These are phyloP conservation scores for Umbilicus rupestris DNA, from an alignment of 164 flowering plant species.

Conservation along the genomic window DNA sequence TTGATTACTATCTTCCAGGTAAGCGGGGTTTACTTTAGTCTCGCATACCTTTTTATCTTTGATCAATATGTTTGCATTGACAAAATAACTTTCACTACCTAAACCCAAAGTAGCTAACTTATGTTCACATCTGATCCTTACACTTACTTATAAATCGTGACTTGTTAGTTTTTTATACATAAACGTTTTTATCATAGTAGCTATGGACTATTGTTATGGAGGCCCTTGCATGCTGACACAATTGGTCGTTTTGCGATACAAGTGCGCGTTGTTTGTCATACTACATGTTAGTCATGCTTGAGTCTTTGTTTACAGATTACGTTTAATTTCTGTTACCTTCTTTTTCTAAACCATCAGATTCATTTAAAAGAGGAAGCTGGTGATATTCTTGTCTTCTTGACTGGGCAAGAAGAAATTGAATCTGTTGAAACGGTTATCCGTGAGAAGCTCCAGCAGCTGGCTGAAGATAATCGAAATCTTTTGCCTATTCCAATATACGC, in stretches of 20 bases:
- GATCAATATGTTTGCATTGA: background rate
- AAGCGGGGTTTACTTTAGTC: slow-evolving; percentile 1
- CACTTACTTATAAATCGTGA: too few species aligned
- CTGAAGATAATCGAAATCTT: slow-evolving; percentile 44
- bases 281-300: background rate
- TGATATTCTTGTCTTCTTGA: slow-evolving; percentile 84
- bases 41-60: background rate
- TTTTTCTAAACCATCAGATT: slow-evolving; percentile 34
- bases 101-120: too few species aligned
- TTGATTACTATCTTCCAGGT: slow-evolving; percentile 90
- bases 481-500: slow-evolving; percentile 64
- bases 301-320: background rate
- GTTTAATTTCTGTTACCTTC: slow-evolving; percentile 3
- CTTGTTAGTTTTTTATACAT: too few species aligned
- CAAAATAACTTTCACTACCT: too few species aligned
- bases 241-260: too few species aligned
- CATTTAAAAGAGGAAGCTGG: slow-evolving; percentile 89
- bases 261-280: too few species aligned
- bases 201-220: too few species aligned
- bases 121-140: too few species aligned
- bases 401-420: slow-evolving; percentile 99
- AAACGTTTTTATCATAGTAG: too few species aligned
- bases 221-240: too few species aligned
- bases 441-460: slow-evolving; percentile 46
- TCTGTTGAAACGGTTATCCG: slow-evolving; percentile 62